phyloP scores from a whole-genome alignment of 2,329 filamentous ascomycete genomes.

The Paraconiothyrium brasiliense region DNA sequence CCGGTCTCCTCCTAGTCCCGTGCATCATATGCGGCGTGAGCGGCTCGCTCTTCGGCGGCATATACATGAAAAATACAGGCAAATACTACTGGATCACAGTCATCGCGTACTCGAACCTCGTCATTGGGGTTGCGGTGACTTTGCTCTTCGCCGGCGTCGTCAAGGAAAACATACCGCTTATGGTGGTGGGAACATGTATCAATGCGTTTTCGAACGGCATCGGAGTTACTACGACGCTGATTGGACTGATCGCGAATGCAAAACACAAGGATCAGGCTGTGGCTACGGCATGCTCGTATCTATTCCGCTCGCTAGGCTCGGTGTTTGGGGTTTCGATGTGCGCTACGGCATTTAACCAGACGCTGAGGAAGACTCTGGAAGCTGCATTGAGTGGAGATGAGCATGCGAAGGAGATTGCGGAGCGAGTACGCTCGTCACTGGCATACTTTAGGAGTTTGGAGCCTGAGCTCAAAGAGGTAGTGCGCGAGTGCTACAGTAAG shows the following conservation, averaged over 20 bases:
- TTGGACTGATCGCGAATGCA: slow-evolving; percentile 76
- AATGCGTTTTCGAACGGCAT: slow-evolving; percentile 64
- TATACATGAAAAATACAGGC: slow-evolving; percentile 75
- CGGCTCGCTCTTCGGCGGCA: slow-evolving; percentile 71
- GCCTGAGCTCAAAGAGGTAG: slow-evolving; percentile 65
- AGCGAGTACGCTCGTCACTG: slow-evolving; percentile 74
- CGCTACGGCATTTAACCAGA: slow-evolving; percentile 76
- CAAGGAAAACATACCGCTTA: slow-evolving; percentile 59
- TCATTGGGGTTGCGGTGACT: slow-evolving; percentile 65
- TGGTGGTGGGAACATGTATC: slow-evolving; percentile 66
- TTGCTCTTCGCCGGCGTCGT: slow-evolving; percentile 66
- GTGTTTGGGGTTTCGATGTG: slow-evolving; percentile 74
- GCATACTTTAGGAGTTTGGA: slow-evolving; percentile 73
- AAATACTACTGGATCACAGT: slow-evolving; percentile 76
- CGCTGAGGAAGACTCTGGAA: slow-evolving; percentile 67
- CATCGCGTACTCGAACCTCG: slow-evolving; percentile 62
- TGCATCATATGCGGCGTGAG: slow-evolving; percentile 68
- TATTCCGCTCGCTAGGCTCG: slow-evolving; percentile 77
- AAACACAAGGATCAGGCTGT: slow-evolving; percentile 74
- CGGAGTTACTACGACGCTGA: slow-evolving; percentile 75
- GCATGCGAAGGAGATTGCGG: slow-evolving; percentile 72
- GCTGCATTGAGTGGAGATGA: slow-evolving; percentile 64
- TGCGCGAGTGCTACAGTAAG: slow-evolving; percentile 72
- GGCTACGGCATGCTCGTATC: slow-evolving; percentile 80
- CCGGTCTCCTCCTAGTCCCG: slow-evolving; percentile 74